A percentile compares a stretch with the other conserved stretches of the same genome.
Conservation (phyloP, 192 early-diverging fungal species). For the Pilaira anomala region DNA sequence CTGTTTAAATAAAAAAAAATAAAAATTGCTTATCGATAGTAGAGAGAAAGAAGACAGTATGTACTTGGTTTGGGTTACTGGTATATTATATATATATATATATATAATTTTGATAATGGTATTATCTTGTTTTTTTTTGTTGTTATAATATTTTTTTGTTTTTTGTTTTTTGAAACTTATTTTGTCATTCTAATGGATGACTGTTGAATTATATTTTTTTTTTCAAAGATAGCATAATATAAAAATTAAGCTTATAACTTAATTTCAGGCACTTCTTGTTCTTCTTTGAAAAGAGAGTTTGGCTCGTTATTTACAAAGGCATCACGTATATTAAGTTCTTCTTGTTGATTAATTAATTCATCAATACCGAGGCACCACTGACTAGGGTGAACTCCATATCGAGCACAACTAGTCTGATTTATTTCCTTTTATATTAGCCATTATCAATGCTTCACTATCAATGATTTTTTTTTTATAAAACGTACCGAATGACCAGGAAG, state of each 20-base stretch:
- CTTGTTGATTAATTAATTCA: too few species aligned
- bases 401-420: constrained; percentile 24
- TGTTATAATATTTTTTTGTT: too few species aligned
- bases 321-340: too few species aligned
- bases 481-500: constrained; percentile 28
- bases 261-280: neutral
- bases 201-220: neutral
- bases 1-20: neutral
- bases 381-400: constrained; percentile 27
- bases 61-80: too few species aligned
- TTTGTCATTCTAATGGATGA: neutral
- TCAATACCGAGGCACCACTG: constrained; percentile 16
- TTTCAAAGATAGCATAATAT: neutral
- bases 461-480: neutral
- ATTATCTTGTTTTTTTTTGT: too few species aligned
- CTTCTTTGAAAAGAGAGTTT: neutral
- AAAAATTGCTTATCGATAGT: neutral
- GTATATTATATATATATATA: too few species aligned
- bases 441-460: too few species aligned
- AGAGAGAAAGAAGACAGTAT: neutral
- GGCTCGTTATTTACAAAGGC: neutral
- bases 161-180: neutral
- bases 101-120: too few species aligned
- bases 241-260: neutral
- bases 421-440: too few species aligned